These are phyloP conservation scores for Aspergillaceae sp. DNA, from an alignment of 2,329 filamentous ascomycete species.

Conservation along the genomic window DNA sequence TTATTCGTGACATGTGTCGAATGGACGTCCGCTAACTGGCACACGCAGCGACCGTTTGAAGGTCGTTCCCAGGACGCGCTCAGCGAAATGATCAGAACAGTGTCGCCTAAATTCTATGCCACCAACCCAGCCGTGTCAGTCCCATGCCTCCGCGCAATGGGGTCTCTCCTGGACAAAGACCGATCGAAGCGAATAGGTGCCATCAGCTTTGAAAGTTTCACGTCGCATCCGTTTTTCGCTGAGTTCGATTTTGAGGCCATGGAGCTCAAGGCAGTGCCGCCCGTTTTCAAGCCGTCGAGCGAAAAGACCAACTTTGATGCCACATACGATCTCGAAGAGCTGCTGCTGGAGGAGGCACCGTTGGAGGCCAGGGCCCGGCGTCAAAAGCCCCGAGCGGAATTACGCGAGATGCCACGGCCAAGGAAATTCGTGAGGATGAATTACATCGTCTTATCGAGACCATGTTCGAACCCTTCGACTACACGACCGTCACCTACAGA, in stretches of 20 bases:
- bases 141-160: conserved; percentile 80
- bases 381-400: conserved; percentile 83
- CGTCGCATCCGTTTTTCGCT: conserved; percentile 80
- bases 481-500: conserved; percentile 71
- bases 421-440: conserved; percentile 90
- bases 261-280: conserved; percentile 78
- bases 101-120: conserved; percentile 78
- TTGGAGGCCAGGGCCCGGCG: conserved; percentile 84
- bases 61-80: conserved; percentile 76
- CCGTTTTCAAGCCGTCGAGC: conserved; percentile 84
- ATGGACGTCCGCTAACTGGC: conserved; percentile 20
- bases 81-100: conserved; percentile 70
- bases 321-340: conserved; percentile 91
- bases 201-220: conserved; percentile 73
- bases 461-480: conserved; percentile 92
- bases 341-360: conserved; percentile 87
- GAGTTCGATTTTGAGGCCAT: conserved; percentile 74
- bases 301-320: conserved; percentile 99
- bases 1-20: background rate
- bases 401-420: conserved; percentile 93
- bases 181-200: conserved; percentile 74
- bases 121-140: conserved; percentile 85
- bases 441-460: conserved; percentile 89
- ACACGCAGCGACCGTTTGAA: conserved; percentile 73
- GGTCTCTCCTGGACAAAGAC: conserved; percentile 71